These are phyloP conservation scores for Epichloe coenophiala DNA, from an alignment of 2,329 filamentous ascomycete genomes.

Conservation along the genomic window DNA sequence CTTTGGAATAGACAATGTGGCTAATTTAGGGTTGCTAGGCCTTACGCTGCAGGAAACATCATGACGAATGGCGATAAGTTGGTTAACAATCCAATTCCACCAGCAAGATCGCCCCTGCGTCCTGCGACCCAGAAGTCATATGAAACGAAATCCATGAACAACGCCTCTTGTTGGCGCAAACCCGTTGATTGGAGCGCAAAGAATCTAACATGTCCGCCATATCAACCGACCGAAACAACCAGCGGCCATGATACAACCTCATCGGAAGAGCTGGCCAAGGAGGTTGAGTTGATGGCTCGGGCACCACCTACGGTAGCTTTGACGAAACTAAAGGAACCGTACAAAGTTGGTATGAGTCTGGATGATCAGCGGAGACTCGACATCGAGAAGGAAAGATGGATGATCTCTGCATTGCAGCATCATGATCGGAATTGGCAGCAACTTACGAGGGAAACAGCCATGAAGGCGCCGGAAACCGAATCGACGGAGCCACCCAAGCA, in stretches of 20 bases:
- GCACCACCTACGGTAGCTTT: slow-evolving; percentile 7
- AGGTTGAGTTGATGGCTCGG: slow-evolving; percentile 6
- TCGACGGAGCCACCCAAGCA: not conserved
- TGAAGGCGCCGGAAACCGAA: not conserved
- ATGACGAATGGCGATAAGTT: not conserved
- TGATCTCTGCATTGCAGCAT: slow-evolving; percentile 42
- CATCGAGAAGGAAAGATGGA: slow-evolving; percentile 27
- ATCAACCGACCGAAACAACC: not conserved
- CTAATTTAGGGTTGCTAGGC: not conserved
- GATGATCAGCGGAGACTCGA: slow-evolving; percentile 13
- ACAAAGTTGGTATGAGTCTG: not conserved
- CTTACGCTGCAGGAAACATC: not conserved
- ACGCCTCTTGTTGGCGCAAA: slow-evolving; percentile 1
- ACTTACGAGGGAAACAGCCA: not conserved
- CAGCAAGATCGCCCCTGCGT: slow-evolving; percentile 2
- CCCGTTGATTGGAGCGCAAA: slow-evolving; percentile 1
- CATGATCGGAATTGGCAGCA: slow-evolving; percentile 20
- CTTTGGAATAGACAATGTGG: not conserved
- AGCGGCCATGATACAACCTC: not conserved
- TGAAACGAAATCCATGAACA: not conserved
- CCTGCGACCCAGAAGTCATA: not conserved
- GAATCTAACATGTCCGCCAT: not conserved
- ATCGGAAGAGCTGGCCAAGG: not conserved
- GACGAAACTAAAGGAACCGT: slow-evolving; percentile 7
- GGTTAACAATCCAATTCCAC: not conserved